A percentile compares a stretch with the other conserved stretches of the same genome.
phyloP scores from a whole-genome alignment of 192 early-diverging fungal species.

The Backusella westeae region DNA sequence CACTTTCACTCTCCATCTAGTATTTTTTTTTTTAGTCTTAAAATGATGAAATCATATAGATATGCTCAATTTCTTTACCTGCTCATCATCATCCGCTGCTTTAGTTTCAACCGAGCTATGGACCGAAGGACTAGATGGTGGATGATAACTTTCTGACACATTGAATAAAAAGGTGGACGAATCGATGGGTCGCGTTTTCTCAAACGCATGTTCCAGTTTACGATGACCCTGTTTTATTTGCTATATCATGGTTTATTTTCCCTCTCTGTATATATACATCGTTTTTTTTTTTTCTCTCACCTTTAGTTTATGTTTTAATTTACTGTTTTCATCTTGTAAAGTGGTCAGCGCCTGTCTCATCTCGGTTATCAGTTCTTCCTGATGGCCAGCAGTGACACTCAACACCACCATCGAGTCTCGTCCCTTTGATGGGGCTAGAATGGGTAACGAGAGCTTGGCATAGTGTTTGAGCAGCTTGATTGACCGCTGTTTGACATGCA shows the following conservation, averaged over 20 bases:
- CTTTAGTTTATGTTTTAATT: slow-evolving; percentile 18
- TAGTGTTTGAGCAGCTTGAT: slow-evolving; percentile 17
- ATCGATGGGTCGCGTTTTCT: slow-evolving; percentile 12
- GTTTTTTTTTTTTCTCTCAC: neutral
- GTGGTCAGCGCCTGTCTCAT: slow-evolving; percentile 18
- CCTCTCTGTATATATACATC: neutral
- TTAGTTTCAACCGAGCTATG: neutral
- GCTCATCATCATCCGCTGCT: neutral
- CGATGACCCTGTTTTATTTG: slow-evolving; percentile 22
- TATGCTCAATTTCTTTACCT: neutral
- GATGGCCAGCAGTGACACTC: slow-evolving; percentile 20
- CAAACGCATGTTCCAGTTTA: slow-evolving; percentile 20
- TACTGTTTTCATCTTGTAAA: slow-evolving; percentile 22
- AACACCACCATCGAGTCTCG: slow-evolving; percentile 21
- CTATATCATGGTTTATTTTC: neutral
- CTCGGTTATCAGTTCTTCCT: slow-evolving; percentile 28
- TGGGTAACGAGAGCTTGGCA: slow-evolving; percentile 13
- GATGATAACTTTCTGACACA: neutral
- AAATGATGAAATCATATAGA: neutral
- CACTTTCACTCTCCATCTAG: slow-evolving; percentile 7
- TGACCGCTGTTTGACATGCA: slow-evolving; percentile 10
- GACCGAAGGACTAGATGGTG: neutral
- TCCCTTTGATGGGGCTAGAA: slow-evolving; percentile 8
- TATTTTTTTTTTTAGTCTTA: neutral
- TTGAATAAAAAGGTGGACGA: neutral